These are phyloP conservation scores for Lasiodiplodia citricola DNA, from an alignment of 2,329 filamentous ascomycete species.

Conservation along the genomic window DNA sequence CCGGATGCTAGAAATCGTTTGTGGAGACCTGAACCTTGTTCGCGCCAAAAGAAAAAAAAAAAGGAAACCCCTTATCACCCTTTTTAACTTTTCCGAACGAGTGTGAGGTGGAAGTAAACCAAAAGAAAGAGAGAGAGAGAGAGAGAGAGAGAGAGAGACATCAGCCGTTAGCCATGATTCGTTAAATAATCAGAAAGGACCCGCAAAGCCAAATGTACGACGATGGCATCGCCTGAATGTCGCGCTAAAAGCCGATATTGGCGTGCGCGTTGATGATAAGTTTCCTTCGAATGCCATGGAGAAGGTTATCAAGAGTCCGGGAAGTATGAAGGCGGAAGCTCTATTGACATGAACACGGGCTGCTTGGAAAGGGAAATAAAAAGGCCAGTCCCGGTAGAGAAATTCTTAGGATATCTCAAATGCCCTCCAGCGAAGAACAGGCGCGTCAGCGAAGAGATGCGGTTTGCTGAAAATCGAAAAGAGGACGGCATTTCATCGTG, in stretches of 20 bases:
- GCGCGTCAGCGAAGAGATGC: background rate
- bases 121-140: background rate
- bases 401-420: background rate
- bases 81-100: background rate
- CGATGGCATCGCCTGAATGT: background rate
- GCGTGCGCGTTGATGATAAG: background rate
- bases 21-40: background rate
- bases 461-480: background rate
- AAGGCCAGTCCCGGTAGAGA: background rate
- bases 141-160: background rate
- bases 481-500: background rate
- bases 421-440: background rate
- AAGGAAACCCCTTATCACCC: too few species aligned
- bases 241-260: background rate
- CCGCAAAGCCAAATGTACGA: background rate
- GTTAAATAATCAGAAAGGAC: background rate
- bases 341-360: background rate
- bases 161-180: conserved; percentile 5
- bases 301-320: background rate
- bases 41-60: background rate
- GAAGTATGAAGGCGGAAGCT: background rate
- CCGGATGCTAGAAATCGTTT: background rate
- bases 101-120: background rate
- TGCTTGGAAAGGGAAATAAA: background rate
- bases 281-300: too few species aligned